These are phyloP conservation scores for Hyaloscypha variabilis DNA, from an alignment of 495 filamentous ascomycete genomes.

Conservation along the genomic window DNA sequence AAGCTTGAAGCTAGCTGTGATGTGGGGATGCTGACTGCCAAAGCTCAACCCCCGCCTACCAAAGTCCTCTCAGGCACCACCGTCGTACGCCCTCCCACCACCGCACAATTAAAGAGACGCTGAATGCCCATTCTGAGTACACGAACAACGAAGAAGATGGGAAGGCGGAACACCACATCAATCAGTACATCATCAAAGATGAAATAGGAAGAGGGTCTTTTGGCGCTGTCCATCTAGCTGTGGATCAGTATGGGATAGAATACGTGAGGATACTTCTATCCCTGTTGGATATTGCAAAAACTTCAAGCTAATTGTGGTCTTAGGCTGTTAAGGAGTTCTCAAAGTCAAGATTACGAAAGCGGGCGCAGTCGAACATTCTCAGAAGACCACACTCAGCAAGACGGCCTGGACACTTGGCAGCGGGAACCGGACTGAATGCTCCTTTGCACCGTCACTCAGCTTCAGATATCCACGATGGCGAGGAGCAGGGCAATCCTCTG, in stretches of 20 bases:
- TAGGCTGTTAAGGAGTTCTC: slow-evolving; percentile 98
- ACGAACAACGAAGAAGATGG: slow-evolving; percentile 84
- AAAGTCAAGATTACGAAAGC: slow-evolving; percentile 88
- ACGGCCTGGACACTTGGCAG: slow-evolving; percentile 50
- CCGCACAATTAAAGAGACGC: slow-evolving; percentile 85
- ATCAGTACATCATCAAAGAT: slow-evolving; percentile 92
- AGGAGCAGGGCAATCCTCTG: slow-evolving; percentile 74
- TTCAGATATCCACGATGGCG: slow-evolving; percentile 46
- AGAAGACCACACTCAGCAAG: slow-evolving; percentile 62
- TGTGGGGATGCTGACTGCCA: slow-evolving; percentile 7
- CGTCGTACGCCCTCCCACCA: slow-evolving; percentile 69
- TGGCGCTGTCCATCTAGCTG: slow-evolving; percentile 89
- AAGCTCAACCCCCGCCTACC: slow-evolving; percentile 46
- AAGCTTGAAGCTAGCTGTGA: background rate
- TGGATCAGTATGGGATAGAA: slow-evolving; percentile 90
- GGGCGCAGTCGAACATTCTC: slow-evolving; percentile 88
- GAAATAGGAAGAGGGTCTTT: slow-evolving; percentile 97
- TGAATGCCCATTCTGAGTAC: slow-evolving; percentile 88
- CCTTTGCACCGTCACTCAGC: slow-evolving; percentile 34
- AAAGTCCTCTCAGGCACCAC: slow-evolving; percentile 77
- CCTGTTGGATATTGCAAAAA: background rate
- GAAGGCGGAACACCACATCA: slow-evolving; percentile 73
- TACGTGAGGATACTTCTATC: slow-evolving; percentile 63
- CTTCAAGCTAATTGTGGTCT: background rate
- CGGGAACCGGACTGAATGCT: slow-evolving; percentile 28